Base-by-base conservation (phyloP, 805 yeast species). In the Yamadazyma kitorensis region DNA sequence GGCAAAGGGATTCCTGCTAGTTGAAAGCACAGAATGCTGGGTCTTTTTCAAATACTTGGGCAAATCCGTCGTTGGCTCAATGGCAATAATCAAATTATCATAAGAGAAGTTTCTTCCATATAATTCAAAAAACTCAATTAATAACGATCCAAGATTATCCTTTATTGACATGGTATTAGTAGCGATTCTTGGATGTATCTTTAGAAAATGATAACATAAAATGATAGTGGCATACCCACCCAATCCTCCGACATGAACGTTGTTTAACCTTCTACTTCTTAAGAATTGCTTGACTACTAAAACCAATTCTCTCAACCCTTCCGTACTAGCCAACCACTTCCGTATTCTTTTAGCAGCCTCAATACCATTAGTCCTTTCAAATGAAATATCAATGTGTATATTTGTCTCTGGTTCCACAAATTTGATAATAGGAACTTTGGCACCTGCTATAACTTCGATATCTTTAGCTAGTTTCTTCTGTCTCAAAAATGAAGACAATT, bases 161-260 rank as follows among this genome's bases (percentile, higher is more conserved):
- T 74, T 46, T 2, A 87, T 78, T 31, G 74, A 70, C 36, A 88
- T 82, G 29, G 78, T 76, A 5, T 76, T 70, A 0, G 94, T 76
- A 2, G 80, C 55, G 9, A 87, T 52, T 44, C 88, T 70, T 11
- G 96, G 96, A 55, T 91, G 98, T 42, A 84, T 63, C 45, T 69
- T 74, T 41, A 89, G 59, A 51, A 89, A 88, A 12, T 91, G 79
- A 48, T 80, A 80, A 12, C 84, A 87, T 52, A 93, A 52, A 49
- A 96, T 88, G 27, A 89, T 86, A n/a, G 86, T 85, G 6, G 96
- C 78, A 55, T 82, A 91, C 0, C 98, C 98, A 26, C 98, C 98
- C 5, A 91, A 63, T 0, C 98, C 98, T 33, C 98, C 98, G 15
- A 80, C 80, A 48, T 84, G 94, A 11, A 91, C 98, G 43, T 86